phyloP scores from a whole-genome alignment of 306 rosid genomes.

The Quercus ilex region DNA sequence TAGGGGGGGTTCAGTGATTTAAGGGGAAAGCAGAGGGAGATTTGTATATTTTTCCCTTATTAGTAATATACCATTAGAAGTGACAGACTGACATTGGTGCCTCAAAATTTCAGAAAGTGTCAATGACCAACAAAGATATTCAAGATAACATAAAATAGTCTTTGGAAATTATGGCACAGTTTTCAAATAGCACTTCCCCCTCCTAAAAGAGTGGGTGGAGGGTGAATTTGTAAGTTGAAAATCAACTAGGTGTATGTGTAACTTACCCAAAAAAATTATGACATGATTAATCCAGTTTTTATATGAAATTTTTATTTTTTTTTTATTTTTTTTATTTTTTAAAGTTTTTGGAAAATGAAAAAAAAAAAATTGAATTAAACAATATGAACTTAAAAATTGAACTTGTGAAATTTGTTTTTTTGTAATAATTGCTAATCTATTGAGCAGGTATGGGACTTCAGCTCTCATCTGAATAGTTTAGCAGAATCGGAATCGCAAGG shows the following conservation, averaged over 20 bases:
- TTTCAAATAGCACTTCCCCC: too few relatives aligned
- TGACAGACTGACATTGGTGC: neutral
- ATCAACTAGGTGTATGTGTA: too few relatives aligned
- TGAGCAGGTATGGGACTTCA: conserved; percentile 85
- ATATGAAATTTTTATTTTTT: too few relatives aligned
- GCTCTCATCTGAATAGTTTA: conserved; percentile 73
- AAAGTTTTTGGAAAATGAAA: too few relatives aligned
- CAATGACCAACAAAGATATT: neutral
- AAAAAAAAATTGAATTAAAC: too few relatives aligned
- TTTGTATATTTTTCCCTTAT: too few relatives aligned
- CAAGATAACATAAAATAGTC: neutral
- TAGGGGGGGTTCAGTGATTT: too few relatives aligned
- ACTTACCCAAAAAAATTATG: too few relatives aligned
- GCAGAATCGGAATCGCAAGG: conserved; percentile 70
- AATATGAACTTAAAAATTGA: neutral
- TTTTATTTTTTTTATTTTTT: too few relatives aligned
- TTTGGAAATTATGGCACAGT: neutral
- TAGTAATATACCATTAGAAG: neutral
- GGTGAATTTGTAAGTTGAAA: too few relatives aligned
- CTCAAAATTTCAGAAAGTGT: neutral
- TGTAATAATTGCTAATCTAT: neutral
- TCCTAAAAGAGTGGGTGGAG: too few relatives aligned
- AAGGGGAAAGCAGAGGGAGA: too few relatives aligned
- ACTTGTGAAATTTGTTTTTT: neutral
- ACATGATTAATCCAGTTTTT: neutral